Base-by-base conservation (phyloP, 78 protist genomes). In the Dictyostelium firmibasis region DNA sequence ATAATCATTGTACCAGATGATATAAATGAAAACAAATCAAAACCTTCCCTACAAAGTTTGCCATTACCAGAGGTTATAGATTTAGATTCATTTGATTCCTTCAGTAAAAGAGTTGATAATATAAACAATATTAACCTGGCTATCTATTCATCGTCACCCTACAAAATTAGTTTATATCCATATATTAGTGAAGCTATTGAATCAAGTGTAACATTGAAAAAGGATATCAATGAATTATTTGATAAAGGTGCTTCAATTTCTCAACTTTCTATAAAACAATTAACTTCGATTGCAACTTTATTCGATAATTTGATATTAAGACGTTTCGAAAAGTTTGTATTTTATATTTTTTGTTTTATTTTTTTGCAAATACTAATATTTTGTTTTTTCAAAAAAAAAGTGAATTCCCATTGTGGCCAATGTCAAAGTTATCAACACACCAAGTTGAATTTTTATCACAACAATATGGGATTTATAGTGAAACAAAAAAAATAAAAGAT, bases 331-430 rank as follows among this genome's bases (percentile, higher is more conserved):
- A 69, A 87, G 92, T 85, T 74, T 16, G 92, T 85, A 16, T 33
- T 74, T 74, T 27, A 85, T 29, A 67, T n/a, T n/a, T n/a, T n/a
- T n/a, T n/a, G n/a, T n/a, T n/a, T n/a, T n/a, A n/a, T n/a, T n/a
- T n/a, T n/a, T n/a, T n/a, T n/a, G n/a, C n/a, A n/a, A n/a, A n/a
- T n/a, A n/a, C n/a, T n/a, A n/a, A n/a, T 25, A 75, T 50, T 50
- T 50, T 50, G 13, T 50, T 50, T 13, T 50, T 16, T 16, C 16
- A 57, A 57, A 57, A 57, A 57, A 57, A 57, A 57, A 57, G 67
- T 43, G 93, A 88, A 23, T 79, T 88, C 27, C 85, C 93, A 23
- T 62, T 88, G 4, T 88, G 85, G 86, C 78, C 93, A 77, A 79
- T 88, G 86, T 44, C 86, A 7, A 88, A 88, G 31, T n/a, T 79